Conservation (phyloP, 805 yeast genomes). For the Saccharomycopsis sp. region DNA sequence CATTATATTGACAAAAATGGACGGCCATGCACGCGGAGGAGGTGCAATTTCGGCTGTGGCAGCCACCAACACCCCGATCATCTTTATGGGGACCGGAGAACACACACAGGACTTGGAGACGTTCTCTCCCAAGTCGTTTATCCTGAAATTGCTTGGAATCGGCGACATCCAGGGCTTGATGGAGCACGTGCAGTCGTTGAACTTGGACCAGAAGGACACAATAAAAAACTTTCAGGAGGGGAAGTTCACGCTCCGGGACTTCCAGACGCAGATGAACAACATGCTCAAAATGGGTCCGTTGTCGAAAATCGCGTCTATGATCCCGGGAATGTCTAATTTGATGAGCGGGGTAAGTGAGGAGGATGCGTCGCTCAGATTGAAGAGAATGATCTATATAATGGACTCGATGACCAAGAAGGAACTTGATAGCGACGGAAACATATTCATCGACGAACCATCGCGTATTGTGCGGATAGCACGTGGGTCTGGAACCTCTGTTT, state of each 20-base stretch:
- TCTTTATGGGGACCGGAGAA: constrained; percentile 97
- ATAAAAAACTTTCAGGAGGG: constrained; percentile 93
- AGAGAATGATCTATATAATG: constrained; percentile 83
- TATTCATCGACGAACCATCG: constrained; percentile 73
- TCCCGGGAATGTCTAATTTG: constrained; percentile 85
- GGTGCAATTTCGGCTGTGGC: constrained; percentile 99
- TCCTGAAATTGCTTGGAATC: constrained; percentile 88
- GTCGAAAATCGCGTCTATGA: constrained; percentile 89
- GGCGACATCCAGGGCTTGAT: constrained; percentile 92
- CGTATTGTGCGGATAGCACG: constrained; percentile 86
- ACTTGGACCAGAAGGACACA: constrained; percentile 82
- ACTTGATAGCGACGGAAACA: constrained; percentile 80
- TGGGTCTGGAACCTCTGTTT: constrained; percentile 88
- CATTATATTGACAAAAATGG: constrained; percentile 91
- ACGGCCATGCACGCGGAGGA: constrained; percentile 98
- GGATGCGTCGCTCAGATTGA: constrained; percentile 77
- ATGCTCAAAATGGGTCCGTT: constrained; percentile 96
- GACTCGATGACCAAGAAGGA: constrained; percentile 95
- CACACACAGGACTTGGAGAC: constrained; percentile 90
- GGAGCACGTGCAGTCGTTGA: constrained; percentile 86
- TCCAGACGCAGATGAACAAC: constrained; percentile 91
- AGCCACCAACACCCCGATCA: constrained; percentile 90
- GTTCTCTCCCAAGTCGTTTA: constrained; percentile 82
- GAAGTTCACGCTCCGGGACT: constrained; percentile 82
- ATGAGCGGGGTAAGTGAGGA: constrained; percentile 87